Evolutionary conservation across 495 filamentous ascomycete genomes (phyloP).

Genomic region (Penicillium paradoxum): DNA sequence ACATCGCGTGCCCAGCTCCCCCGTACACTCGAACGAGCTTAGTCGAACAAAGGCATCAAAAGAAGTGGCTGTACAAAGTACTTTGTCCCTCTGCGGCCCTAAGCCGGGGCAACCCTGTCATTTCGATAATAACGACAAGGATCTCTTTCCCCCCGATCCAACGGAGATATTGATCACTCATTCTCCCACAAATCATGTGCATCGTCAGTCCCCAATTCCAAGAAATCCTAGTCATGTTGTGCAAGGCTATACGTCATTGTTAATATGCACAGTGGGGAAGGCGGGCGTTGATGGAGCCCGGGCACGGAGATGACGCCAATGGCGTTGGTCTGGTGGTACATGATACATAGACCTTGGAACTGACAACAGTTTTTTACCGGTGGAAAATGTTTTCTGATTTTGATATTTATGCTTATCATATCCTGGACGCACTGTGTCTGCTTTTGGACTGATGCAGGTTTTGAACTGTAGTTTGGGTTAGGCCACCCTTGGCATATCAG

Average conservation of each 20-base stretch:
- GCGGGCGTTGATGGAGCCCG: conserved; percentile 1
- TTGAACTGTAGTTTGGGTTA: no score
- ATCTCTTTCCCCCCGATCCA: background rate
- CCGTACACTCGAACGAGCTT: background rate
- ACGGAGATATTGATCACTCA: background rate
- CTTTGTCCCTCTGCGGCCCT: background rate
- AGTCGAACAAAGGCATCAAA: background rate
- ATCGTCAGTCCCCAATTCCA: background rate
- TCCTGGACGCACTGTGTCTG: no score
- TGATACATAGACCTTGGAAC: background rate
- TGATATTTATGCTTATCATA: no score
- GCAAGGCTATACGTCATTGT: background rate
- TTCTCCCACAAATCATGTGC: background rate
- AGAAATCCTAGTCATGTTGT: background rate
- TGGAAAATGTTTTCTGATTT: no score
- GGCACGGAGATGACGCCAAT: conserved; percentile 18
- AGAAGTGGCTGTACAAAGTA: background rate
- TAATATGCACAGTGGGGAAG: conserved; percentile 3
- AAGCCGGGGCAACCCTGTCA: background rate
- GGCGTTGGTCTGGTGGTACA: conserved; percentile 12
- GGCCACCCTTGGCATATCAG: no score
- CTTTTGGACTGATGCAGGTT: no score
- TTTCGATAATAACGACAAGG: background rate
- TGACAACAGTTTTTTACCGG: no score
- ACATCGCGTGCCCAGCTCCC: background rate